Base-by-base conservation (phyloP, 352 stramenopile genomes). In the Phytophthora syringae region DNA sequence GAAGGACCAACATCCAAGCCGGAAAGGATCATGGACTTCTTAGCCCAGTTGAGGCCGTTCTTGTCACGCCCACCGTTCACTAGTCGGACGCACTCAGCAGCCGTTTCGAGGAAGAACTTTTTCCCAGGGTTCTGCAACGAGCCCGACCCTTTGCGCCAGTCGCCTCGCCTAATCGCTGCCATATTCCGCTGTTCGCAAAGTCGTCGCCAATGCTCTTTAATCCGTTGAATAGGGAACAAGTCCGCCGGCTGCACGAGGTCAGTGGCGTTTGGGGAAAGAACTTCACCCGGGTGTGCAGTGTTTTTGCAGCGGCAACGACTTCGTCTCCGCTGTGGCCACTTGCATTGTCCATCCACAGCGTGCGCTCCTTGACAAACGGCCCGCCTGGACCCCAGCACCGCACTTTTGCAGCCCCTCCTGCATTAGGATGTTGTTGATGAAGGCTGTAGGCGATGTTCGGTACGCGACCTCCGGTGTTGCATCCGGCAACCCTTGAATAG, bases 321-420 rank as follows among this genome's bases (percentile, higher is more conserved):
- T 15, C 21, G 4, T 47, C 25, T 4, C 22, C 51, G 22, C 28
- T 32, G 37, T 59, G 37, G 1, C 39, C 39, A 15, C 51, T 59
- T 28, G 51, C 37, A 24, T 59, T 59, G 27, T 50, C 24, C 39
- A 59, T 25, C 51, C 51, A 59, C 1, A 50, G 37, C 18, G 13
- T 37, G 2, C 51, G 21, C 5, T 22, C 1, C n/a, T 13, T 28
- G 2, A 22, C 51, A 18, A 59, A 50, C n/a, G 51, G 22, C 2
- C 16, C 39, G 10, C 51, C 24, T 50, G 16, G 51, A 18, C 39
- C 51, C 51, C 37, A 59, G 27, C 52, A 60, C 6, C 52, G 37
- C 16, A 34, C 15, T 32, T 9, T 32, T 32, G 27, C 9, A 32
- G 27, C 27, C 27, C 5, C 9, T 32, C 27, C 27, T 10, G 27